Base-by-base conservation (phyloP, 495 filamentous ascomycete species). In the Neurospora pannonica region DNA sequence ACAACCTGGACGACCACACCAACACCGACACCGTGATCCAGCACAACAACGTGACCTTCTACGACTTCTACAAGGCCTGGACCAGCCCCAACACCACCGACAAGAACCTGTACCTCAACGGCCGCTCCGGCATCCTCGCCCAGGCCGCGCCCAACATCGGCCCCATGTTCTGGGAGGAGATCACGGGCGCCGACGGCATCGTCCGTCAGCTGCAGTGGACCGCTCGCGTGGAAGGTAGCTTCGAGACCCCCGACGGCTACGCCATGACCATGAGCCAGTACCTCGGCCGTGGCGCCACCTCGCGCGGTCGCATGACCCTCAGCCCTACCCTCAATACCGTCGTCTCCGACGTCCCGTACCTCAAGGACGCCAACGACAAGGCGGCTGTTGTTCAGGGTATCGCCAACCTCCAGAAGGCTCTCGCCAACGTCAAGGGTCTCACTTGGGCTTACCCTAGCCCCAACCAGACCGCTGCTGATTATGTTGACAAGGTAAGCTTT, bases 1-100 rank as follows among this genome's bases (percentile, higher is more conserved):
- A 91, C 77, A 93, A 92, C 78, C 80, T 94, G 54, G 88, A 90
- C 74, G 92, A 94, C 79, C 92, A 95, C 80, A 85, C 89, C 73
- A 42, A 83, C 80, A 93, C 92, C 75, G 88, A 92, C 77, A 85
- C 89, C 21, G 86, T 90, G 71, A 86, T 93, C 74, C 86, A 84
- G 46, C 89, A 92, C 75, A 86, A 87, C 60, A 83, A 86, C 71
- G 86, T 92, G 38, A 84, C 83, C 10, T 85, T 89, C 75, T 91
- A 91, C 75, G 89, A 92, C 84, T 92, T 89, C 75, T 91, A 90
- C 74, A 82, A 79, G 72, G 90, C 91, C 17, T 88, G 88, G 78
- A 82, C 83, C 75, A 84, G 31, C 73, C 84, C 84, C 9, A 84
- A 80, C 71, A 71, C 28, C 0, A 78, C 78, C 10, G 85, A 86